Evolutionary conservation across 805 yeast species (phyloP).

Genomic region (Pichia insulana): DNA sequence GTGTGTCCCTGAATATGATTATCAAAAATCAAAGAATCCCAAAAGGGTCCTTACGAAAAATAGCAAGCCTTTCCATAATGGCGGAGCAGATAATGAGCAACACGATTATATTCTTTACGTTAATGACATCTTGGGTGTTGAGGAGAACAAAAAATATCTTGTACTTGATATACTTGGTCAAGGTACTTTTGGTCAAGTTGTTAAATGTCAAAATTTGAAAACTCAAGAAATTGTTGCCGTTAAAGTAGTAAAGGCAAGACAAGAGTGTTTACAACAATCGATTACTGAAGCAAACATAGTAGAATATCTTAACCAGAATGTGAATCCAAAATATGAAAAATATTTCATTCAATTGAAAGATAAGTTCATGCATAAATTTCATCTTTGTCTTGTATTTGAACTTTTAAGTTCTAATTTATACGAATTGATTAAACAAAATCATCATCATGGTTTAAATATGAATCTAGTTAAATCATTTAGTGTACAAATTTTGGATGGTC

Average conservation of each 20-base stretch:
- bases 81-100: conserved; percentile 82
- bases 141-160: conserved; percentile 77
- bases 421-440: conserved; percentile 86
- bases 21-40: conserved; percentile 80
- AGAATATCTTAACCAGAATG: conserved; percentile 67
- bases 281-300: conserved; percentile 81
- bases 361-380: conserved; percentile 86
- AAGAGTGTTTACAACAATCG: conserved; percentile 86
- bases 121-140: conserved; percentile 83
- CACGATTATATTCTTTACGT: conserved; percentile 89
- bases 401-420: conserved; percentile 78
- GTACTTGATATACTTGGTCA: conserved; percentile 89
- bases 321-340: conserved; percentile 63
- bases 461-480: conserved; percentile 72
- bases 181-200: conserved; percentile 98
- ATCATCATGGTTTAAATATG: conserved; percentile 82
- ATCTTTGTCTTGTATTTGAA: conserved; percentile 88
- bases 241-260: conserved; percentile 85
- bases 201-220: conserved; percentile 69
- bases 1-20: conserved; percentile 79
- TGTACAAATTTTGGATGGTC: conserved; percentile 70
- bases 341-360: conserved; percentile 75
- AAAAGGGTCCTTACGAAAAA: conserved; percentile 90
- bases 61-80: conserved; percentile 67
- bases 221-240: conserved; percentile 90